These are phyloP conservation scores for Hymenoscyphus fraxineus DNA, from an alignment of 2,329 filamentous ascomycete species.

Conservation along the genomic window DNA sequence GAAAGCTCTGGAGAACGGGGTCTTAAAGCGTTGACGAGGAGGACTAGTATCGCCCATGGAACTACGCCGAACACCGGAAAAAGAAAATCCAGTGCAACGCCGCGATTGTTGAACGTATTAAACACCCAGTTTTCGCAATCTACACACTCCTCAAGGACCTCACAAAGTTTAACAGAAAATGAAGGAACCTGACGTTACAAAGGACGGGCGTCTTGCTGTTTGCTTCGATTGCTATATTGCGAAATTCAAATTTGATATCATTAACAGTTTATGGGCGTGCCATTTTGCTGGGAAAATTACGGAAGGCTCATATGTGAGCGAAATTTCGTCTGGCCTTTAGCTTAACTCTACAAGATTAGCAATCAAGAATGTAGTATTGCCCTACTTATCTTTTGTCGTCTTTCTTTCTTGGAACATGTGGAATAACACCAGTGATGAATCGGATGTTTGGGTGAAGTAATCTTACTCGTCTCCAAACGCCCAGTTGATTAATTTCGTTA, in stretches of 20 bases:
- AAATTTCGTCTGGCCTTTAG: background rate
- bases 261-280: background rate
- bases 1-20: background rate
- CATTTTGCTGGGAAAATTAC: background rate
- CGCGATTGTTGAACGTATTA: background rate
- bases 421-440: too few relatives aligned
- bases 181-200: background rate
- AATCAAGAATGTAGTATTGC: too few relatives aligned
- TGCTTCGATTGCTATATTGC: background rate
- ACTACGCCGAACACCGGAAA: slow-evolving; percentile 4
- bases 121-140: slow-evolving; percentile 3
- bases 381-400: too few relatives aligned
- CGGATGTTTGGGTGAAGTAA: too few relatives aligned
- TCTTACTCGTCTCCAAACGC: too few relatives aligned
- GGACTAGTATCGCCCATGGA: slow-evolving; percentile 7
- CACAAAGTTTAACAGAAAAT: background rate
- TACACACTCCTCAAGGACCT: background rate
- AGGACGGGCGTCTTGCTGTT: background rate
- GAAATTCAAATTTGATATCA: background rate
- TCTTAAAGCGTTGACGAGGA: slow-evolving; percentile 8
- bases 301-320: background rate
- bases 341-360: background rate
- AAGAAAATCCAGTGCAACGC: slow-evolving; percentile 4
- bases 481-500: too few relatives aligned
- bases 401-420: too few relatives aligned